These are phyloP conservation scores for Clavaria fumosa DNA, from an alignment of 768 basidiomycete genomes.

Conservation along the genomic window DNA sequence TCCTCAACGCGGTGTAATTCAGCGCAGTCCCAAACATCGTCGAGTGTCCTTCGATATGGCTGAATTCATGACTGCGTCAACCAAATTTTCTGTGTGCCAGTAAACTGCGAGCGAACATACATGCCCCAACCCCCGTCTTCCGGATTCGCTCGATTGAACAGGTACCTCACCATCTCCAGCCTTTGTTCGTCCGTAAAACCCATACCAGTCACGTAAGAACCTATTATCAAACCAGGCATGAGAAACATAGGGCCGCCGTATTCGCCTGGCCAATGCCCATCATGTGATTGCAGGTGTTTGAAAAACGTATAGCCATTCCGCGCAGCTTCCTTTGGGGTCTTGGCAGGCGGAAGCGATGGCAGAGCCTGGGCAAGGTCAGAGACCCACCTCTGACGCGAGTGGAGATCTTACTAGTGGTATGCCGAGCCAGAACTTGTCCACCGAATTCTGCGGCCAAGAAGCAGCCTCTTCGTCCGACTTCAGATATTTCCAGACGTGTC, in stretches of 20 bases:
- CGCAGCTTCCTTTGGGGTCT: constrained; percentile 62
- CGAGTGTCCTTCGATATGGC: constrained; percentile 86
- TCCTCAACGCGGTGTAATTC: constrained; percentile 76
- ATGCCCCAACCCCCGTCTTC: constrained; percentile 96
- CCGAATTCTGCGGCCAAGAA: constrained; percentile 60
- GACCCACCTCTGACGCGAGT: constrained; percentile 2
- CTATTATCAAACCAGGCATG: constrained; percentile 82
- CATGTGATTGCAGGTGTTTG: constrained; percentile 74
- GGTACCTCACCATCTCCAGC: constrained; percentile 81
- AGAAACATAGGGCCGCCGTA: constrained; percentile 89
- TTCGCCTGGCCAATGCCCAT: constrained; percentile 92
- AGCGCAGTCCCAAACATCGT: constrained; percentile 90
- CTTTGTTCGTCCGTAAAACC: constrained; percentile 66
- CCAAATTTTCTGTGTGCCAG: constrained; percentile 6
- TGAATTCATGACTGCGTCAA: constrained; percentile 16
- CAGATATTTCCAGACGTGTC: constrained; percentile 79
- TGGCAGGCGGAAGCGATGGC: constrained; percentile 30
- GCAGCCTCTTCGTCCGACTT: constrained; percentile 37
- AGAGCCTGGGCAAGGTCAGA: constrained; percentile 36
- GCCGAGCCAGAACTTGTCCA: constrained; percentile 87
- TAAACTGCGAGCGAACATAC: constrained; percentile 42
- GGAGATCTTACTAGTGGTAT: constrained; percentile 35
- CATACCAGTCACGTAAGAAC: constrained; percentile 82
- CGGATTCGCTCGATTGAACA: constrained; percentile 64
- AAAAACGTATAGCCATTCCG: constrained; percentile 82